Evolutionary conservation across 2,329 filamentous ascomycete genomes (phyloP), one percentile per base, ranked within the genome.

Genomic region (Aspergillus tubingensis): DNA sequence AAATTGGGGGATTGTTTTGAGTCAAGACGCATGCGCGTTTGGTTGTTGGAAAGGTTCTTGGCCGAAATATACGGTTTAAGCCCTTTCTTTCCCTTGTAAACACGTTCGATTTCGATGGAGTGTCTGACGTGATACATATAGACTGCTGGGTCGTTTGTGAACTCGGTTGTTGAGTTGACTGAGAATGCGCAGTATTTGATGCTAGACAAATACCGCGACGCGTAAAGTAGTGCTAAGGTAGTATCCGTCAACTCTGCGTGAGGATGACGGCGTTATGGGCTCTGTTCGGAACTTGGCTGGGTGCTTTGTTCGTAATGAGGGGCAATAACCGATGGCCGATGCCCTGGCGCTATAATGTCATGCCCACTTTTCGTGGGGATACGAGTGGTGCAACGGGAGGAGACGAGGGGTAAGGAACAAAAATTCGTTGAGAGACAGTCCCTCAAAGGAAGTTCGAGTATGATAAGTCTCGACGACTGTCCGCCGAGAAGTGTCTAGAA

Each of bases 41-140:
- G 55, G 30, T 52, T 49, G 23, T 36, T 57, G 23, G 38, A 43
- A 36, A 36, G 32, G 11, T 36, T 44, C 11, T 57, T 41, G 4
- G 58, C 27, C 38, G 39, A 19, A 15, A 51, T 38, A 17, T 25
- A 41, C 50, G 43, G 32, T 44, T 60, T 48, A 17, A 44, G n/a
- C 27, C 50, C 57, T 39, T 49, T 59, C 44, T 61, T 60, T 19
- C 27, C 54, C 41, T 61, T 58, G 25, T 30, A 54, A 56, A 57
- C 36, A 57, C 36, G 39, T 43, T 57, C 52, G 60, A 38, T 54
- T 48, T 48, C 48, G 54, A 63, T 56, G 53, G 54, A 52, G 15
- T 63, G 53, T 54, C 54, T 56, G 60, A 61, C 43, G 59, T 50
- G 50, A 69, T 65, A 67, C 67, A 69, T 68, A 62, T 68, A 68